Percentiles rank a stretch among this genome's conserved stretches.
Evolutionary conservation across 257 asterid genomes (phyloP).

Genomic region (Solanum bulbocastanum): DNA sequence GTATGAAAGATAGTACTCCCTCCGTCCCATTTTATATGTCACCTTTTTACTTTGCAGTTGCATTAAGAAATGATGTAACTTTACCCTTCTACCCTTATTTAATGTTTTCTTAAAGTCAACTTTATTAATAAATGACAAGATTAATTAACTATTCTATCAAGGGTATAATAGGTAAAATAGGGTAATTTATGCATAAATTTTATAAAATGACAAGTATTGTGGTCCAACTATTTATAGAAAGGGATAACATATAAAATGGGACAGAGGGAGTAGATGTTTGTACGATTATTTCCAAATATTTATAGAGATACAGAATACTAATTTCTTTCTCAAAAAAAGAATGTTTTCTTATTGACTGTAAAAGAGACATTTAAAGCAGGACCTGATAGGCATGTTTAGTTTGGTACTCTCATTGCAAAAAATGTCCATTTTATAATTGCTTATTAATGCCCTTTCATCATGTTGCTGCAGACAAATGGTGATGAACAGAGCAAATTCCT

Average conservation of each 20-base stretch:
- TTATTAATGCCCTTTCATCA: neutral
- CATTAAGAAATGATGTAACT: no score
- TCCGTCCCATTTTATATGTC: no score
- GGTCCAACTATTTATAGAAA: no score
- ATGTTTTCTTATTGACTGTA: neutral
- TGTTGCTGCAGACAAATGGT: slow-evolving; percentile 72
- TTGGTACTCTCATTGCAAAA: neutral
- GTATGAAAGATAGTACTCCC: neutral
- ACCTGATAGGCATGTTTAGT: neutral
- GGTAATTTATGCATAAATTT: no score
- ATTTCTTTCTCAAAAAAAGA: neutral
- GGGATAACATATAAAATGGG: no score
- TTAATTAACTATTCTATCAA: no score
- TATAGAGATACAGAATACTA: neutral
- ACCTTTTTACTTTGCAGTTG: no score
- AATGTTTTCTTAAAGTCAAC: no score
- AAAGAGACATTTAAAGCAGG: neutral
- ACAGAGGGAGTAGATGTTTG: neutral
- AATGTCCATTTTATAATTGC: neutral
- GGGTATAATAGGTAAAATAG: no score
- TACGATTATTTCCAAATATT: neutral
- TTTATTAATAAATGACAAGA: no score
- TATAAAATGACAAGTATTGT: no score
- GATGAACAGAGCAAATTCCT: slow-evolving; percentile 56
- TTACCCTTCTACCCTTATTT: no score